Evolutionary conservation across 306 rosid species (phyloP).

Genomic region (Vachellia pachyceras): DNA sequence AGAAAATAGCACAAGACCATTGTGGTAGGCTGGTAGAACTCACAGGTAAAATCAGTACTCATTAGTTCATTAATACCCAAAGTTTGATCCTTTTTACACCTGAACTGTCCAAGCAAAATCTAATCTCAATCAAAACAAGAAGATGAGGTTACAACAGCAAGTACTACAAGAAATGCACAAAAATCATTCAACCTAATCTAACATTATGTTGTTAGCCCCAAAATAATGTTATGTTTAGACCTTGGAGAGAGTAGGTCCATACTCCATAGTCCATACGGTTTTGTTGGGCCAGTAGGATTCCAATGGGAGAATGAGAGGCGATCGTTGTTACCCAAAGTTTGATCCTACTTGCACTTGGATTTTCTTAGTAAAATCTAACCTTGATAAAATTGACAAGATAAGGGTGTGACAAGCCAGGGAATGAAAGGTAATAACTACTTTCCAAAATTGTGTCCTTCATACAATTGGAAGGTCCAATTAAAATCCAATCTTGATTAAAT

Average conservation of each 20-base stretch:
- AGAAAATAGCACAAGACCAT: constrained; percentile 1
- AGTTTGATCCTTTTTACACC: background rate
- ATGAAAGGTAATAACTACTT: background rate
- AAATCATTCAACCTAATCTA: background rate
- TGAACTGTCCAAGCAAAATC: constrained; percentile 3
- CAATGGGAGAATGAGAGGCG: background rate
- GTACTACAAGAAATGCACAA: constrained; percentile 6
- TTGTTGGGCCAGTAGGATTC: background rate
- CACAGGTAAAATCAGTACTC: background rate
- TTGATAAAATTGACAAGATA: background rate
- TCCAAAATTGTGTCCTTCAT: background rate
- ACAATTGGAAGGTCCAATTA: background rate
- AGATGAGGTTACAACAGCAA: constrained; percentile 1
- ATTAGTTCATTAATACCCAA: constrained; percentile 5
- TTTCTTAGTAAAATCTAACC: constrained; percentile 7
- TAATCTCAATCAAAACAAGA: constrained; percentile 11
- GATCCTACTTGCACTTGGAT: background rate
- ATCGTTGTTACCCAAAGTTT: background rate
- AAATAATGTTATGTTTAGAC: no score
- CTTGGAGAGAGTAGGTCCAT: background rate
- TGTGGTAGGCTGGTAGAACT: background rate
- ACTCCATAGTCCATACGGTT: no score
- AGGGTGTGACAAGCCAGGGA: background rate
- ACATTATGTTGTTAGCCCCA: background rate
- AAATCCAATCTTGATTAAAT: constrained; percentile 17